Evolutionary conservation across 768 basidiomycete genomes (phyloP), one percentile per base, ranked within the genome.

Genomic region (Phaeotremella skinneri): DNA sequence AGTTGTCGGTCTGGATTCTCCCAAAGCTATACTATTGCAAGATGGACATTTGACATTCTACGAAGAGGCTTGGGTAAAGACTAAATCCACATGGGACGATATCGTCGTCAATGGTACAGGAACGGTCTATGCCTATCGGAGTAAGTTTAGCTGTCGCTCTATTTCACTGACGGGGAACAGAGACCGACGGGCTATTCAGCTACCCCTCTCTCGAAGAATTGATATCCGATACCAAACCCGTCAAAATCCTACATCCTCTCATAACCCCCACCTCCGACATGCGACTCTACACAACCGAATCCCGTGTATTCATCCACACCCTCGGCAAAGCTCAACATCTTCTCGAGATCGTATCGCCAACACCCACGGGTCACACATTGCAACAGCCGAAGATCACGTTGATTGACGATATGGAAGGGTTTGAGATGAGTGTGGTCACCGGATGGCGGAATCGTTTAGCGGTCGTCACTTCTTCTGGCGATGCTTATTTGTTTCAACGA

Each of bases 381-480:
- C n/a, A n/a, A n/a, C n/a, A n/a, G n/a, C n/a, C n/a, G n/a, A n/a
- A n/a, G 16, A 49, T 4, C 51, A 20, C 39, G 2, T 47, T 61
- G 41, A 43, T 68, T 13, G 62, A 66, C 13, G 68, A 64, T 11
- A 39, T 73, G 1, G 71, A 73, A 47, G 71, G 66, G 0, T 29
- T 64, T 20, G 64, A 54, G 0, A 52, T 63, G n/a, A 16, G 17
- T 1, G 21, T 68, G 7, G 20, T 64, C 9, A 7, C 59, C 3
- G 68, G 64, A 3, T 52, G 55, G 4, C 29, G 51, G 2, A 68
- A 68, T 47, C 56, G 68, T 9, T 16, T 67, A 2, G 68, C 47
- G 0, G 56, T 66, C 0, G 25, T 73, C 11, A 64, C 66, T 11
- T 48, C 54, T n/a, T 45, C 54, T 3, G 71, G 64, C 1, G 52